Percentiles rank a stretch among this genome's conserved stretches.
phyloP scores from a whole-genome alignment of 2,329 filamentous ascomycete species.

The Escovopsis sp. region DNA sequence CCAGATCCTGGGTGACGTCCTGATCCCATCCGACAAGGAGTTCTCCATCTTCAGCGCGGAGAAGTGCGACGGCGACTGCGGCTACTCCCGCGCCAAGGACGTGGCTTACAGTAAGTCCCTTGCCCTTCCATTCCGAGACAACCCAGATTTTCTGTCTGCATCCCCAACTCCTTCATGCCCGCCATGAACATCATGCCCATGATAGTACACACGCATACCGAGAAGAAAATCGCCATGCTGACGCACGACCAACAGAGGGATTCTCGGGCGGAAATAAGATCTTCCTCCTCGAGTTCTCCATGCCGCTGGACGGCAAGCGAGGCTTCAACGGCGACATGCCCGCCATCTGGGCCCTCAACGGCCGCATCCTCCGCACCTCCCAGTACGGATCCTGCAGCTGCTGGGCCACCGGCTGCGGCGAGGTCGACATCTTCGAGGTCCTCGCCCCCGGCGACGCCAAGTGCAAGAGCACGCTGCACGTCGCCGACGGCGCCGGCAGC shows the following conservation, averaged over 20 bases:
- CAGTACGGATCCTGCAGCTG: conserved; percentile 62
- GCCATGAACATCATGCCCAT: not conserved
- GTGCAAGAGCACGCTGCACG: conserved; percentile 57
- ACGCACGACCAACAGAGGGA: conserved; percentile 34
- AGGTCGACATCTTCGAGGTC: conserved; percentile 63
- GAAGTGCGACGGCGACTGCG: conserved; percentile 27
- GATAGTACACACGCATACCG: not conserved
- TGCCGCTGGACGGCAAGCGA: conserved; percentile 45
- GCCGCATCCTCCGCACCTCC: conserved; percentile 50
- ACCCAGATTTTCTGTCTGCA: too few relatives aligned
- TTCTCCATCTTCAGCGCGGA: conserved; percentile 30
- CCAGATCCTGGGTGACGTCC: conserved; percentile 22
- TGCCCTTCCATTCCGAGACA: too few relatives aligned
- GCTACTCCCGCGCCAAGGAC: conserved; percentile 25
- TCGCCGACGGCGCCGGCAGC: conserved; percentile 45
- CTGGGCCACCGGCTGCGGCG: conserved; percentile 54
- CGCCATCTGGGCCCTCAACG: conserved; percentile 63
- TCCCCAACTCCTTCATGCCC: too few relatives aligned
- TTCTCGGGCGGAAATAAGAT: conserved; percentile 56
- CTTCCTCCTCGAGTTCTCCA: conserved; percentile 59
- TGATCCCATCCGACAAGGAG: conserved; percentile 28
- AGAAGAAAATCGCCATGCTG: not conserved
- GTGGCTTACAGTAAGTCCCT: conserved; percentile 28
- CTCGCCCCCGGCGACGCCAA: conserved; percentile 47
- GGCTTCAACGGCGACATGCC: conserved; percentile 50